Conservation (phyloP, 305 asterid species). For the Fraxinus angustifolia region DNA sequence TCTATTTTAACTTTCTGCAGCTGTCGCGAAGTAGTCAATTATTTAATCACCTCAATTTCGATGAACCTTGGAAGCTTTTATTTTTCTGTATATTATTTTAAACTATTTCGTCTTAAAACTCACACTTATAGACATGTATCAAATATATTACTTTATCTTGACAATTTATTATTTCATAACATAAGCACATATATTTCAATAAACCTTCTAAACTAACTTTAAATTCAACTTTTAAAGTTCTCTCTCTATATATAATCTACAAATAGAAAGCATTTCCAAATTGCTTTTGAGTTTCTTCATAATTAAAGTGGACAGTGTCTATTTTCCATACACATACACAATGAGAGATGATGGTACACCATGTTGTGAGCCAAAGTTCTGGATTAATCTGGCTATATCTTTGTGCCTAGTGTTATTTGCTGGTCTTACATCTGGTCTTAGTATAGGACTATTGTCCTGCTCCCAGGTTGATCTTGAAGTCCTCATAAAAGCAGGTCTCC, state of each 20-base stretch:
- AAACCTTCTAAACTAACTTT: background rate
- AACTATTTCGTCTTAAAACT: background rate
- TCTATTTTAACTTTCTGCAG: background rate
- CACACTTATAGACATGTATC: background rate
- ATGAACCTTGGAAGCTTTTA: background rate
- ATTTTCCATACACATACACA: background rate
- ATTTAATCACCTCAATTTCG: background rate
- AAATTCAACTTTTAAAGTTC: background rate
- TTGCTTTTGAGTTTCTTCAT: background rate
- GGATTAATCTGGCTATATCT: constrained; percentile 23
- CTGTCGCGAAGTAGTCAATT: background rate
- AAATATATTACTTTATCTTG: background rate
- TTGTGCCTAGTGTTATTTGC: constrained; percentile 30
- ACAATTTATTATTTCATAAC: too few relatives aligned
- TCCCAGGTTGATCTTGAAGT: constrained; percentile 43
- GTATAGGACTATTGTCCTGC: constrained; percentile 38
- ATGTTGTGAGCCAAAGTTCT: constrained; percentile 29
- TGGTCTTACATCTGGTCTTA: constrained; percentile 37
- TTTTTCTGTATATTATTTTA: background rate
- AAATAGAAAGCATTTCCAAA: too few relatives aligned
- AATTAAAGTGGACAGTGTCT: background rate
- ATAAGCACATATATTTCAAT: too few relatives aligned
- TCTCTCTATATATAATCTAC: too few relatives aligned
- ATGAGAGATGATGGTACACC: constrained; percentile 25
- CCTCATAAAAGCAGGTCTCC: constrained; percentile 36